These are phyloP conservation scores for Microdochium bolleyi DNA, from an alignment of 2,329 filamentous ascomycete species.

Conservation along the genomic window DNA sequence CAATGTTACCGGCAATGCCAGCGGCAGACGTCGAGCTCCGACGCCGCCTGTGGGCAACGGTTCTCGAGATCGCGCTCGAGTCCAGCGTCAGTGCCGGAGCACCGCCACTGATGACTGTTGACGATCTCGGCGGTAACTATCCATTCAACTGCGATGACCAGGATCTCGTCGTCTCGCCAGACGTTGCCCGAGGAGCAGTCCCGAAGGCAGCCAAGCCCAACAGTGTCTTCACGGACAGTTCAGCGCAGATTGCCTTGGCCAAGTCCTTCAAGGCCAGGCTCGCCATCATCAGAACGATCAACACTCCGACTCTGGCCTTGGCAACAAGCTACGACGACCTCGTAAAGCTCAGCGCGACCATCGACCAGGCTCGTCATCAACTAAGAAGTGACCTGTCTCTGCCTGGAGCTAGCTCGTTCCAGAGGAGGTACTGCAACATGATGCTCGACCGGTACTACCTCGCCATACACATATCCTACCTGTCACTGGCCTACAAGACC, in stretches of 20 bases:
- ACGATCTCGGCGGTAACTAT: conserved; percentile 4
- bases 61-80: conserved; percentile 5
- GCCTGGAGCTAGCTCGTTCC: conserved; percentile 1
- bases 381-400: conserved; percentile 1
- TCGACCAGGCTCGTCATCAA: conserved; percentile 3
- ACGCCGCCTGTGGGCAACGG: conserved; percentile 21
- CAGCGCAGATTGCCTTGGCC: conserved; percentile 4
- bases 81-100: conserved; percentile 4
- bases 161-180: conserved; percentile 18
- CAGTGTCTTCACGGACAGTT: conserved; percentile 2
- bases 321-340: conserved; percentile 2
- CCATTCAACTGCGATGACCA: conserved; percentile 4
- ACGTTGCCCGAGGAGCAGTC: not conserved
- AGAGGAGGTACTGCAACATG: conserved; percentile 3
- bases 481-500: conserved; percentile 2
- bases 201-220: not conserved
- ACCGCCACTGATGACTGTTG: conserved; percentile 3
- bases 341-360: conserved; percentile 1
- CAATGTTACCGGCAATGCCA: conserved; percentile 14
- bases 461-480: conserved; percentile 3
- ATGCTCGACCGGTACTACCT: conserved; percentile 5
- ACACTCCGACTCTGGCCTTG: conserved; percentile 1
- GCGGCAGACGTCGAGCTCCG: conserved; percentile 19
- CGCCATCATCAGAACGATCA: conserved; percentile 3
- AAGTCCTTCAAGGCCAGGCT: conserved; percentile 3